Evolutionary conservation across 2,329 filamentous ascomycete species (phyloP), one percentile per base, ranked within the genome.

Genomic region (Fusarium subtropicale): DNA sequence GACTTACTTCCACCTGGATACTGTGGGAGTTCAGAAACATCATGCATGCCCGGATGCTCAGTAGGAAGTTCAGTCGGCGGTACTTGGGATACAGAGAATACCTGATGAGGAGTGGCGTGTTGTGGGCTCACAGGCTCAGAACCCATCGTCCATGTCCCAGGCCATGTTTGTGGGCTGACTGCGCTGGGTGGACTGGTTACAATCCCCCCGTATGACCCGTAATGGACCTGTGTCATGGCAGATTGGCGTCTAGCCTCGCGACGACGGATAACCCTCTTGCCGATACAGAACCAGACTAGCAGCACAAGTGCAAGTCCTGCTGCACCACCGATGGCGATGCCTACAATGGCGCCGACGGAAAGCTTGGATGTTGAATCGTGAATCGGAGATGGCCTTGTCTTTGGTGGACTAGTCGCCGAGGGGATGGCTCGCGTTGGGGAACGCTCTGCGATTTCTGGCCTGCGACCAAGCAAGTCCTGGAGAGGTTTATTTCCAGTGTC

Each of bases 61-160:
- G 26, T 28, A 10, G 56, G 52, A 39, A 60, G 52, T 6, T 60
- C 52, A 2, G 18, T 33, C 2, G 52, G 56, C 8, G 33, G 18
- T 4, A 1, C 15, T 8, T 22, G 41, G 10, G 31, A 31, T 2
- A 26, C 11, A 3, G 56, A 56, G 38, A 57, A 12, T 4, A 26
- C 45, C 8, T 57, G 56, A 7, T 60, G 33, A 15, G 52, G 52
- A 46, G 39, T 47, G 20, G 55, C 33, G 4, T 46, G 20, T 9
- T 60, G 33, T 10, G 56, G 56, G 18, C 51, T 59, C 3, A 57
- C 33, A 11, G 56, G 51, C 9, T 31, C 50, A 3, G 38, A 36
- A 1, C 8, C 16, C 0, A 22, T 20, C 2, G 39, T 53, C 56
- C 41, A 39, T 1, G n/a, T 11, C 12, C 51, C 33, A 1, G 15